Evolutionary conservation across 106 monocot genomes (phyloP).

Genomic region (Ottelia alismoides): DNA sequence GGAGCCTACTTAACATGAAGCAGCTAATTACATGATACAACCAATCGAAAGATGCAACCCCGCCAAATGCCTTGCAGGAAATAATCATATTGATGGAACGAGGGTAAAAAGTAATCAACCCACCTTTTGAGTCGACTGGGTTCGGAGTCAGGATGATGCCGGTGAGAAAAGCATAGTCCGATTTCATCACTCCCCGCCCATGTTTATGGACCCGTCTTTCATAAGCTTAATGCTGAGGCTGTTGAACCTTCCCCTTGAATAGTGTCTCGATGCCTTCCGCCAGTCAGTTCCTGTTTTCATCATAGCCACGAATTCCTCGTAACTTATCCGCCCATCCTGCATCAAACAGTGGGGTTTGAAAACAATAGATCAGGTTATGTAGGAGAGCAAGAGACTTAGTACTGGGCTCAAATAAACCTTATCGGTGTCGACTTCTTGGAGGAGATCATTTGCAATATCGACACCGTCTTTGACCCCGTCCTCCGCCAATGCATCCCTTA

Average conservation of each 20-base stretch:
- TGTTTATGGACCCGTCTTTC: constrained; percentile 65
- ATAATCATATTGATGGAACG: too few species aligned
- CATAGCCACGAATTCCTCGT: constrained; percentile 81
- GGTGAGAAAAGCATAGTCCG: too few species aligned
- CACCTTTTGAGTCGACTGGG: too few species aligned
- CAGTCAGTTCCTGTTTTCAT: constrained; percentile 86
- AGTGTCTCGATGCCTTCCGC: constrained; percentile 81
- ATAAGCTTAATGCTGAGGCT: constrained; percentile 64
- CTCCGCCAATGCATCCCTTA: constrained; percentile 65
- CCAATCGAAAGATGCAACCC: too few species aligned
- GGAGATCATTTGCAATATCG: constrained; percentile 77
- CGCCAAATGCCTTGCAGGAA: too few species aligned
- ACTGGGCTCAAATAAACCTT: constrained; percentile 41
- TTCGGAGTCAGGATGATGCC: too few species aligned
- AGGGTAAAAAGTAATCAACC: too few species aligned
- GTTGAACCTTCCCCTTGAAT: constrained; percentile 76
- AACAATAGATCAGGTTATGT: background rate
- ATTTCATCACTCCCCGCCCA: constrained; percentile 17
- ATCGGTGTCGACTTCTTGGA: constrained; percentile 90
- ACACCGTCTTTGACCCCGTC: constrained; percentile 36
- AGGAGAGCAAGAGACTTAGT: background rate
- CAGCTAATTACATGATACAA: too few species aligned
- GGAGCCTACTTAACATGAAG: too few species aligned
- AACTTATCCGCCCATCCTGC: constrained; percentile 64
- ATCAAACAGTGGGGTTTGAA: background rate